Conservation (phyloP, 495 filamentous ascomycete species). For the Acidomyces sp. region DNA sequence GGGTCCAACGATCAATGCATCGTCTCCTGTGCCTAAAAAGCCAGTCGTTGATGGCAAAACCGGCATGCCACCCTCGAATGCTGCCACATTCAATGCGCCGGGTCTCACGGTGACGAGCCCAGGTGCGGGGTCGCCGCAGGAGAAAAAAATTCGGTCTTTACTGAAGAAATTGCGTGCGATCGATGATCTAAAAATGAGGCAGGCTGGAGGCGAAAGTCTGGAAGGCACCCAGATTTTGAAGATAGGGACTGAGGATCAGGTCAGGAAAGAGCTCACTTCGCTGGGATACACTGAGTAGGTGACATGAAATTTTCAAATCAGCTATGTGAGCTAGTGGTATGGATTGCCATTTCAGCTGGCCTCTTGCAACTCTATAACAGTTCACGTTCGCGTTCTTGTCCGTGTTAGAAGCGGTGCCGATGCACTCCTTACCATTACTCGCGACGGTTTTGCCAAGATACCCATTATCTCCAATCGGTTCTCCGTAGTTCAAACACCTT, state of each 20-base stretch:
- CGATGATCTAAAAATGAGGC: conserved; percentile 92
- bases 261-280: conserved; percentile 67
- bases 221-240: conserved; percentile 99
- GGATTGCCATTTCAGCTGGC: no score
- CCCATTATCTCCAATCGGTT: no score
- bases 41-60: background rate
- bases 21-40: conserved; percentile 5
- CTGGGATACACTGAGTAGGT: conserved; percentile 34
- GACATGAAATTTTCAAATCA: no score
- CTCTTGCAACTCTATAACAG: no score
- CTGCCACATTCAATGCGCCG: conserved; percentile 20
- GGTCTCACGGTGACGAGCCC: conserved; percentile 37
- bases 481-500: no score
- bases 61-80: conserved; percentile 5
- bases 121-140: conserved; percentile 38
- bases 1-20: conserved; percentile 15
- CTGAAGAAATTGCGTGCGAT: conserved; percentile 96
- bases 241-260: conserved; percentile 73
- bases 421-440: no score
- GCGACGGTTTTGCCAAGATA: no score
- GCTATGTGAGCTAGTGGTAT: no score
- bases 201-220: conserved; percentile 84
- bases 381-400: no score
- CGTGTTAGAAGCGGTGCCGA: no score
- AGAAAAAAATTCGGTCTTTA: conserved; percentile 83